Conservation (phyloP, 768 basidiomycete species). For the Tricholomella constricta region DNA sequence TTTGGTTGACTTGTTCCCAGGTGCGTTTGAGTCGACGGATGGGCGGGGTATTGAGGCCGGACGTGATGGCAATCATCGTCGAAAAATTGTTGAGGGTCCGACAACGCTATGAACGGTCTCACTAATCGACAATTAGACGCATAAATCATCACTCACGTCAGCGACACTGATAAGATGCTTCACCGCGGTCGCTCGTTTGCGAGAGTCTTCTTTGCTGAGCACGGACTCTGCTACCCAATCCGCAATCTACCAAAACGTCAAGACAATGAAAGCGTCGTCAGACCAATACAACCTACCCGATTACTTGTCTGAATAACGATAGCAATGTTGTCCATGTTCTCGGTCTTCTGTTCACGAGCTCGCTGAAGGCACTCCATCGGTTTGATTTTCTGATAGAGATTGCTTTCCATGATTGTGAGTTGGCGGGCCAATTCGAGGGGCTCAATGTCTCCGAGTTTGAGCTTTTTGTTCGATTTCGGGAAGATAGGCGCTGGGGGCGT, state of each 20-base stretch:
- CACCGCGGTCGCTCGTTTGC: slow-evolving; percentile 76
- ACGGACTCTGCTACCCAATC: slow-evolving; percentile 90
- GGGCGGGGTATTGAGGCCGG: slow-evolving; percentile 91
- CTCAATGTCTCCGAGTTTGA: slow-evolving; percentile 86
- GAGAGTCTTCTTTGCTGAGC: slow-evolving; percentile 78
- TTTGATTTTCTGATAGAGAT: slow-evolving; percentile 83
- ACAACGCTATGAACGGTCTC: slow-evolving; percentile 63
- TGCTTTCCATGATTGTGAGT: slow-evolving; percentile 88
- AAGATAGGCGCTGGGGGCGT: slow-evolving; percentile 74
- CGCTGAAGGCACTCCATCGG: slow-evolving; percentile 89
- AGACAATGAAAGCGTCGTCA: background rate
- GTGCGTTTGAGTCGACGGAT: slow-evolving; percentile 92
- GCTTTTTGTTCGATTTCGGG: slow-evolving; percentile 68
- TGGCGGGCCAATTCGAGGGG: slow-evolving; percentile 90
- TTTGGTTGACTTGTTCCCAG: slow-evolving; percentile 84
- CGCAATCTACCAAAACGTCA: slow-evolving; percentile 62
- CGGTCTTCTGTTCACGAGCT: slow-evolving; percentile 74
- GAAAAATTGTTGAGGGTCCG: slow-evolving; percentile 91
- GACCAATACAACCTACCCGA: slow-evolving; percentile 48
- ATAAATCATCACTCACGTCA: slow-evolving; percentile 61
- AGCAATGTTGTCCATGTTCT: slow-evolving; percentile 81
- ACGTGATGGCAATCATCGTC: slow-evolving; percentile 94
- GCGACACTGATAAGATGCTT: slow-evolving; percentile 93
- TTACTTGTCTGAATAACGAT: slow-evolving; percentile 88
- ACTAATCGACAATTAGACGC: slow-evolving; percentile 8